Evolutionary conservation across 305 asterid species (phyloP).

Genomic region (Plantago rigida): DNA sequence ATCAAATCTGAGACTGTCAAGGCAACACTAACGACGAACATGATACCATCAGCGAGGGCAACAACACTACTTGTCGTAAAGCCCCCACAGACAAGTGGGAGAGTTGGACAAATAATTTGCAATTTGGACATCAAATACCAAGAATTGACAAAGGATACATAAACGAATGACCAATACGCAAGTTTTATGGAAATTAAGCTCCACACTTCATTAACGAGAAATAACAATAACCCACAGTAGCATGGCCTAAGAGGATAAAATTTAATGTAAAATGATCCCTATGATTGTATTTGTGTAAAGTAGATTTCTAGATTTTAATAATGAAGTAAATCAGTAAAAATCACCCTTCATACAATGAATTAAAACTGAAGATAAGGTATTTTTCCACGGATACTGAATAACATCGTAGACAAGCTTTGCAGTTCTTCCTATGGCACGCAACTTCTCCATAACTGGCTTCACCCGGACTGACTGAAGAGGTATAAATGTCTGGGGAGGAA

Average conservation of each 20-base stretch:
- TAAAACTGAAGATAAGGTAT: constrained; percentile 1
- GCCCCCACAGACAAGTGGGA: too few relatives aligned
- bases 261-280: too few relatives aligned
- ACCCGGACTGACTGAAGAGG: constrained; percentile 94
- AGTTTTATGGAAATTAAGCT: too few relatives aligned
- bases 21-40: constrained; percentile 30
- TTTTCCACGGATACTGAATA: constrained; percentile 70
- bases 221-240: too few relatives aligned
- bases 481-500: constrained; percentile 96
- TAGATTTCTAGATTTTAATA: too few relatives aligned
- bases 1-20: constrained; percentile 66
- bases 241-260: too few relatives aligned
- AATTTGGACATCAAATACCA: too few relatives aligned
- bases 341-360: neutral
- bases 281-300: too few relatives aligned
- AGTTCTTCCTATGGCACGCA: constrained; percentile 90
- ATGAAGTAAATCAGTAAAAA: neutral
- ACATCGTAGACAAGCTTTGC: constrained; percentile 89
- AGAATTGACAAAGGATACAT: too few relatives aligned
- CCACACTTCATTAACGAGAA: too few relatives aligned
- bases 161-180: too few relatives aligned
- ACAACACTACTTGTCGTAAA: neutral
- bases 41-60: neutral
- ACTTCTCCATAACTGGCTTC: constrained; percentile 73
- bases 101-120: too few relatives aligned